phyloP scores from a whole-genome alignment of 129 eudicot genomes.

The Saussurea involucrata region DNA sequence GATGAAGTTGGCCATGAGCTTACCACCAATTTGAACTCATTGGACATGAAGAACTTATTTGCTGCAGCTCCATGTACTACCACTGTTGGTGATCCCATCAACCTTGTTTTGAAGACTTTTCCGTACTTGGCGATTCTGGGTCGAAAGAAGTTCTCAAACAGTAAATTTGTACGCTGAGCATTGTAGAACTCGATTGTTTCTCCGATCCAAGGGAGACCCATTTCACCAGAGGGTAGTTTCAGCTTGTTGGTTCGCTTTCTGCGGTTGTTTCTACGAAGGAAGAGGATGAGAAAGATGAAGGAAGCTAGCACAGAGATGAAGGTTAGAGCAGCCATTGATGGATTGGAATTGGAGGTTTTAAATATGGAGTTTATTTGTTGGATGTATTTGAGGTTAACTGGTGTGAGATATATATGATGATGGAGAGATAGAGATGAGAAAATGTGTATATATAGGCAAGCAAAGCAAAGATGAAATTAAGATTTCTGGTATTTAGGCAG shows the following conservation, averaged over 20 bases:
- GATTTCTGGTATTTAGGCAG: slow-evolving; percentile 26
- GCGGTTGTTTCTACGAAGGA: slow-evolving; percentile 14
- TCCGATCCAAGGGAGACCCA: slow-evolving; percentile 86
- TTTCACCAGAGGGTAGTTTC: slow-evolving; percentile 56
- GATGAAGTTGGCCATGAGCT: slow-evolving; percentile 90
- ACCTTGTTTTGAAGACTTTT: slow-evolving; percentile 61
- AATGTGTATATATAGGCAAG: background rate
- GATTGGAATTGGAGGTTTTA: background rate
- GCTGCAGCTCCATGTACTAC: slow-evolving; percentile 74
- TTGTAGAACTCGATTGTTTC: slow-evolving; percentile 68
- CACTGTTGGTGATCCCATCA: slow-evolving; percentile 80
- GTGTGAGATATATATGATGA: background rate
- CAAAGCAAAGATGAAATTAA: background rate
- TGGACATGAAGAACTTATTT: slow-evolving; percentile 66
- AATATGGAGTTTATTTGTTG: background rate
- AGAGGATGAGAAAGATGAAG: slow-evolving; percentile 22
- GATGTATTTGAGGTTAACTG: background rate
- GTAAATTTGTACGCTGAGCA: slow-evolving; percentile 52
- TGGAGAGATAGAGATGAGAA: slow-evolving; percentile 5
- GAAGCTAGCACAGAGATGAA: background rate
- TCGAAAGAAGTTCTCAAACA: slow-evolving; percentile 57
- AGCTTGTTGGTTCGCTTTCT: slow-evolving; percentile 13
- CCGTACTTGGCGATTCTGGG: slow-evolving; percentile 58
- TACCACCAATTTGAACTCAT: slow-evolving; percentile 81
- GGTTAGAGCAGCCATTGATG: slow-evolving; percentile 15